Evolutionary conservation across 2,329 filamentous ascomycete species (phyloP), one percentile per base, ranked within the genome.

Genomic region (Sporothrix variecibatus): DNA sequence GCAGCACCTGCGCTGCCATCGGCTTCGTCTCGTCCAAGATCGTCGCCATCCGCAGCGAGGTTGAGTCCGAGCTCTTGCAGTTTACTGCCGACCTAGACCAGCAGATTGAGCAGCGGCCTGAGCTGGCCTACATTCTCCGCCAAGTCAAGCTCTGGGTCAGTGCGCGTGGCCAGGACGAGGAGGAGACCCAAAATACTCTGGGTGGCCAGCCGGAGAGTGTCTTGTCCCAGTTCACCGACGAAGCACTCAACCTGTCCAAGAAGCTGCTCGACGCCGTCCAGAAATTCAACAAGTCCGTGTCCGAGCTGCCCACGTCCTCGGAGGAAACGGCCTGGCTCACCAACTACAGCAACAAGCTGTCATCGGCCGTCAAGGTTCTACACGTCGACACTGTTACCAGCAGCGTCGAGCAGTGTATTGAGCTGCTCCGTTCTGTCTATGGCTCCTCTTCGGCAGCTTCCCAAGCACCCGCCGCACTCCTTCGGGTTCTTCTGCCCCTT

Each of bases 241-340:
- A 86, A 3, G 81, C 94, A 1, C 88, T 93, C 51, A 87, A 82
- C 0, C 85, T 92, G n/a, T 88, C 92, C 65, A 93, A 97, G 81
- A 89, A 89, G 69, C 88, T 95, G 38, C 89, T 98, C 1, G 92
- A 95, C 49, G 91, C 93, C 0, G 87, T 97, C 67, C 94, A 98
- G 81, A 89, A 91, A 76, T 87, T 92, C 64, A 88, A 89, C 74
- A 88, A 88, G 75, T 83, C 86, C 2, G 83, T 89, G 9, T 82
- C 84, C 12, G 84, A 85, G 3, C 82, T 91, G 1, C 90, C 92
- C 0, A 80, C 82, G 4, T 88, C 91, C 1, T 84, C 85, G 1
- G 90, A 93, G 46, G 89, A 92, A 60, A 78, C 85, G 0, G 85
- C 87, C 1, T 94, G 93, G 90, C 81, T 95, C 9, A 81, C 88